Evolutionary conservation across 768 basidiomycete genomes (phyloP).

Genomic region (Sporobolomyces roseus): DNA sequence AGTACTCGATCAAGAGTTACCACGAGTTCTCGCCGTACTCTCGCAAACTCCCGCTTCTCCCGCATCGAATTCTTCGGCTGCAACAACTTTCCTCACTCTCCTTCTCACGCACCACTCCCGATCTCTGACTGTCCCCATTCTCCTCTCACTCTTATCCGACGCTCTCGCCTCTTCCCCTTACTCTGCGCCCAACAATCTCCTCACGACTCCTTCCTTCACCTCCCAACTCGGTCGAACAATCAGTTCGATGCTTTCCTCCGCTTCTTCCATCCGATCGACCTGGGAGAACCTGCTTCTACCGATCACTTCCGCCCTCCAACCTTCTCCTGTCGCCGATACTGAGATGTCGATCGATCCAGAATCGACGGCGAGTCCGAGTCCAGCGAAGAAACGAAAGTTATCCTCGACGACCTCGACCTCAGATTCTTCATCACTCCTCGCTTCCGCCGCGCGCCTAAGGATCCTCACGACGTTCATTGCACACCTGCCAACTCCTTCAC

Average conservation of each 20-base stretch:
- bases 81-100: constrained; percentile 14
- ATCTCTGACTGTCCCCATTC: constrained; percentile 22
- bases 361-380: background rate
- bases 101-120: constrained; percentile 33
- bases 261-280: background rate
- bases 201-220: constrained; percentile 8
- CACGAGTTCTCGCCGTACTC: constrained; percentile 14
- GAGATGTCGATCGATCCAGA: background rate
- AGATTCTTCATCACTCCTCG: background rate
- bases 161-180: constrained; percentile 25
- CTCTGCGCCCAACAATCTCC: constrained; percentile 17
- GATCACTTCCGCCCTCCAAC: background rate
- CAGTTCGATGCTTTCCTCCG: background rate
- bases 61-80: background rate
- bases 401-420: background rate
- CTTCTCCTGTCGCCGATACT: background rate
- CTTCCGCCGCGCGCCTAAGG: constrained; percentile 8
- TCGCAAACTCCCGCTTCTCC: background rate
- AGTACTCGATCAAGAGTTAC: background rate
- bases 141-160: constrained; percentile 23
- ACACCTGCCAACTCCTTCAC: background rate
- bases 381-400: constrained; percentile 34
- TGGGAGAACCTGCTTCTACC: constrained; percentile 16
- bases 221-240: background rate
- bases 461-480: constrained; percentile 9